Percentiles rank a stretch among this genome's conserved stretches.
These are phyloP conservation scores for Hypoxylon perforatum DNA, from an alignment of 495 filamentous ascomycete genomes.

Conservation along the genomic window DNA sequence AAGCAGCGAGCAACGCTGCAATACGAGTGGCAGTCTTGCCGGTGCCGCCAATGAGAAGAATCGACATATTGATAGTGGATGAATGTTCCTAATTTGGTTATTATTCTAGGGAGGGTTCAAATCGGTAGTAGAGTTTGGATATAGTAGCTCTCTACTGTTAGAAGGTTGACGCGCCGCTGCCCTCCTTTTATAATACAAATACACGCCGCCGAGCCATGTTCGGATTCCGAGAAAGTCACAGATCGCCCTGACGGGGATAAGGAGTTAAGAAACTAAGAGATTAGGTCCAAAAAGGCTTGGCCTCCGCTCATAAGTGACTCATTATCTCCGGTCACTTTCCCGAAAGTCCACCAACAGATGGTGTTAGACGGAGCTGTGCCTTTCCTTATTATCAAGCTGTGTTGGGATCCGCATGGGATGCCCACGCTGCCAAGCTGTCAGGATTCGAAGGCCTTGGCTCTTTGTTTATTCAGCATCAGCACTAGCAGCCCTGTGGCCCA, in stretches of 20 bases:
- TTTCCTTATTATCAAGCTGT: neutral
- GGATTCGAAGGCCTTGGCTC: neutral
- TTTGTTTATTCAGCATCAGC: neutral
- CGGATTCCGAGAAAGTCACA: neutral
- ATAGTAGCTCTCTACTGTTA: too few relatives aligned
- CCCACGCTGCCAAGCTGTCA: too few relatives aligned
- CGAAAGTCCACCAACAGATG: neutral
- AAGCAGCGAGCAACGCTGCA: conserved; percentile 47
- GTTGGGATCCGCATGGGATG: neutral
- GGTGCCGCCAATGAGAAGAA: conserved; percentile 61
- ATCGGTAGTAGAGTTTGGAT: too few relatives aligned
- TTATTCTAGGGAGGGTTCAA: too few relatives aligned
- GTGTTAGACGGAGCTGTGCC: neutral
- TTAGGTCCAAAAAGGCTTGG: neutral
- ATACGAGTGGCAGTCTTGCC: conserved; percentile 60
- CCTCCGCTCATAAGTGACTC: neutral
- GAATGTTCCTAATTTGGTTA: neutral
- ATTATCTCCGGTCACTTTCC: neutral
- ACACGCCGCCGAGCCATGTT: neutral
- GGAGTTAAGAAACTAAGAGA: neutral
- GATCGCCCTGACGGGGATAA: neutral
- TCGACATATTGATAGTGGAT: conserved; percentile 21
- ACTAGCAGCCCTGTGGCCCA: neutral
- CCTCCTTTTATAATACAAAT: neutral
- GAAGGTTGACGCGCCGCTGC: neutral